Conservation (phyloP, 495 filamentous ascomycete genomes). For the Penicillium ucsense region DNA sequence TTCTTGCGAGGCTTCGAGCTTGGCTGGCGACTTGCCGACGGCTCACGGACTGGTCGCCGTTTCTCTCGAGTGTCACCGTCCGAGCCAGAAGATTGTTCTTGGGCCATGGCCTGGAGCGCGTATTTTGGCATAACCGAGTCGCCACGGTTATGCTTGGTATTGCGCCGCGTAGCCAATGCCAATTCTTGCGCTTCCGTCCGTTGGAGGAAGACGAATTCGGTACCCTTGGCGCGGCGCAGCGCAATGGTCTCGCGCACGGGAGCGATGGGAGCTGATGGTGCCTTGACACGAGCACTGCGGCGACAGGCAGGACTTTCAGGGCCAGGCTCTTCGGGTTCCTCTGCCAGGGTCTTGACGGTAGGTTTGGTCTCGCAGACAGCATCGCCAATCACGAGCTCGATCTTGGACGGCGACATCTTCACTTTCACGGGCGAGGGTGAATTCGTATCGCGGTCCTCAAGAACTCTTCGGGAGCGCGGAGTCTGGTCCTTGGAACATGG, state of each 20-base stretch:
- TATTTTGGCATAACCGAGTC: constrained; percentile 37
- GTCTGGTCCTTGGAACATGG: constrained; percentile 23
- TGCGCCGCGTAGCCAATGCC: constrained; percentile 41
- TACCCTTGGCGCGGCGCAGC: constrained; percentile 46
- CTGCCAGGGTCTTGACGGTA: constrained; percentile 9
- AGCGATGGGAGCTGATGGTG: constrained; percentile 15
- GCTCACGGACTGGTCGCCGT: neutral
- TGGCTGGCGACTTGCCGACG: neutral
- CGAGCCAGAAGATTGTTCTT: constrained; percentile 1
- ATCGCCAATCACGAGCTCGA: constrained; percentile 6
- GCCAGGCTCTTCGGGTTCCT: constrained; percentile 12
- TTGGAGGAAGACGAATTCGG: constrained; percentile 46
- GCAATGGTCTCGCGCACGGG: constrained; percentile 40
- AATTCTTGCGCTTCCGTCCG: constrained; percentile 50
- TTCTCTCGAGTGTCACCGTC: constrained; percentile 3
- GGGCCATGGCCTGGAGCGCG: constrained; percentile 33
- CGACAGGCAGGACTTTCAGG: constrained; percentile 25
- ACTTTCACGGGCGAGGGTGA: constrained; percentile 42
- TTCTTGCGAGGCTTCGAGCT: constrained; percentile 13
- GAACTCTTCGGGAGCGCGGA: constrained; percentile 35
- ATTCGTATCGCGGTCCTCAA: constrained; percentile 45
- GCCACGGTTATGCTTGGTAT: constrained; percentile 51
- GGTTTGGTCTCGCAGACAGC: constrained; percentile 8
- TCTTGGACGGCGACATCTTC: constrained; percentile 22
- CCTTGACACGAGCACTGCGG: constrained; percentile 35